Evolutionary conservation across 495 filamentous ascomycete genomes (phyloP), one percentile per base, ranked within the genome.

Genomic region (Annulohypoxylon bovei): DNA sequence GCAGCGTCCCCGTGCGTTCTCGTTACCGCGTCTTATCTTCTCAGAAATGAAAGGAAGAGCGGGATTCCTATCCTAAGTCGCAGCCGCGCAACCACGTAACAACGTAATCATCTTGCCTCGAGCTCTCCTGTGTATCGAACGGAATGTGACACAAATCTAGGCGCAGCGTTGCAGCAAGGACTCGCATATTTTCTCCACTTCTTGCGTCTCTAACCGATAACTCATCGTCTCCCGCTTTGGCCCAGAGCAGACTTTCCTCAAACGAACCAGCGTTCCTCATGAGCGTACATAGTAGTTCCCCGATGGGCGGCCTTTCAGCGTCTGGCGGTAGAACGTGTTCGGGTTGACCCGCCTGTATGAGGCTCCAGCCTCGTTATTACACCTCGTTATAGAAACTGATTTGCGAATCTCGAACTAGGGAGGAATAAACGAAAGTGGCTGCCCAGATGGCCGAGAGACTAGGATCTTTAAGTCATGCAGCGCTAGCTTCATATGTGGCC

Each of bases 141-240:
- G 25, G 16, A 61, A 65, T 64, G 69, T 64, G 12, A 56, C 55
- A 72, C 69, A 53, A 60, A 30, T 32, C 53, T 65, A 68, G 22
- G 37, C 60, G 46, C 40, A 72, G 60, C 50, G 42, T 50, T 53
- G 40, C 50, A 56, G 32, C 46, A 55, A 42, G 55, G 27, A 30
- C 60, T 65, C 35, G 64, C 59, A 68, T 65, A 37, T 30, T 33
- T 66, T 71, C 68, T 58, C 65, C 53, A 65, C 60, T 27, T 33
- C 16, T 53, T 53, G 44, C 64, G 55, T 61, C 40, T 57, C 27
- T 33, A 62, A 50, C 18, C 54, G 50, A 39, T 52, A 68, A 62
- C n/a, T 58, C 42, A 6, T 47, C 44, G 33, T 54, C 35, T 39
- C 18, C 23, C 52, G 8, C 39, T 42, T 37, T 61, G 23, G 18